A percentile compares a stretch with the other conserved stretches of the same genome.
Evolutionary conservation across 2,329 filamentous ascomycete species (phyloP).

Genomic region (Aspergillus felis): DNA sequence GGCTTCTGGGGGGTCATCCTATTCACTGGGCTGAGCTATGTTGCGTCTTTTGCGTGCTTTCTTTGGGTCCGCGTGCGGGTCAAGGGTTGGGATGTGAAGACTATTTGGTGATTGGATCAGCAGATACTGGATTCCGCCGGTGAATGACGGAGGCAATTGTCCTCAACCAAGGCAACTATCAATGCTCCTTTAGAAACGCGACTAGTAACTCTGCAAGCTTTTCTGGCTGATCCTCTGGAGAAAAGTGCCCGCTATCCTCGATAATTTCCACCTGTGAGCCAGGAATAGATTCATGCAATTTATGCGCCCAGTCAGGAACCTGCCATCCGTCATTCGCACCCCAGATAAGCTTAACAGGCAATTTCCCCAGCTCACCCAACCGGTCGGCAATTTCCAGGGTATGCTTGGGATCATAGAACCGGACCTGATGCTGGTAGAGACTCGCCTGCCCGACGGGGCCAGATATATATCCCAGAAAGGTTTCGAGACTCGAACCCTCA

Average conservation of each 20-base stretch:
- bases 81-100: conserved; percentile 16
- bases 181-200: not conserved
- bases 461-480: conserved; percentile 30
- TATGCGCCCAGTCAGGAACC: conserved; percentile 29
- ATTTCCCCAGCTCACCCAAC: conserved; percentile 19
- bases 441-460: conserved; percentile 30
- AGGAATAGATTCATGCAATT: conserved; percentile 26
- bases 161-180: no score
- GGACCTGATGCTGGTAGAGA: conserved; percentile 32
- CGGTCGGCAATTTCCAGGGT: conserved; percentile 27
- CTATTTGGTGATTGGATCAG: conserved; percentile 3
- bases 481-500: conserved; percentile 17
- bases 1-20: conserved; percentile 15
- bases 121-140: no score
- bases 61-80: conserved; percentile 13
- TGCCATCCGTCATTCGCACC: conserved; percentile 32
- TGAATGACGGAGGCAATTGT: no score
- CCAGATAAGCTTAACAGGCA: conserved; percentile 29
- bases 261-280: conserved; percentile 25
- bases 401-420: conserved; percentile 32
- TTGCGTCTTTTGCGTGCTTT: conserved; percentile 14
- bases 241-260: conserved; percentile 29
- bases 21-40: conserved; percentile 19
- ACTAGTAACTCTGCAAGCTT: conserved; percentile 1
- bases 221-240: conserved; percentile 27